Evolutionary conservation across 106 monocot species (phyloP), one percentile per base, ranked within the genome.

Genomic region (Dendrobium officinale): DNA sequence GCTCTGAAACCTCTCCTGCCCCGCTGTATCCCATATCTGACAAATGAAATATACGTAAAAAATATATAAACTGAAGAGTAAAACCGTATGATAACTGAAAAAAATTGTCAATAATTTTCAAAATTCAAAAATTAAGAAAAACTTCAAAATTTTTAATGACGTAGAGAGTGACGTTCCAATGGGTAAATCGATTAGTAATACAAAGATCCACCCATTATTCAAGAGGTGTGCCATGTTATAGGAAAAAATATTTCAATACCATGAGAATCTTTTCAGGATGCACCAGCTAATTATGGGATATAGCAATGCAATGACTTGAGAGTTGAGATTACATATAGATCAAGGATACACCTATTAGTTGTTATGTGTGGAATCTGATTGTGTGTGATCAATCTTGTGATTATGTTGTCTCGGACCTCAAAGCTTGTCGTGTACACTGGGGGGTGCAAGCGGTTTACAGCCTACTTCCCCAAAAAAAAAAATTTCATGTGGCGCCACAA

Each of bases 11-110:
- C 90, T 93, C 79, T 93, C 93, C 82, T 93, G 88, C 58, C 90
- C 90, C 45, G 90, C 90, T 78, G 93, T 93, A 76, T 93, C 93
- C 93, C 93, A 93, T 75, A 93, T 93, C 93, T 93, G 83, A 31
- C 9, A 22, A 64, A 64, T 64, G 64, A 64, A 64, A 64, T 58
- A 64, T 64, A 64, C 5, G 64, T 64, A 22, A 64, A 64, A 64
- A 64, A n/a, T 22, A 64, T 8, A 16, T 64, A 64, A 5, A 64
- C 22, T 64, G 64, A 64, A 8, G 64, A 64, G 6, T 8, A 64
- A 64, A 64, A 22, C 24, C 5, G 24, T 13, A 64, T 64, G 64
- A 64, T 24, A 24, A 64, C 64, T 64, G 24, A 24, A 64, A 20
- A 37, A 5, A 64, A 9, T 51, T 51, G 64, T 1, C 64, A 22